Evolutionary conservation across 495 filamentous ascomycete genomes (phyloP).

Genomic region (Cercophora sp.): DNA sequence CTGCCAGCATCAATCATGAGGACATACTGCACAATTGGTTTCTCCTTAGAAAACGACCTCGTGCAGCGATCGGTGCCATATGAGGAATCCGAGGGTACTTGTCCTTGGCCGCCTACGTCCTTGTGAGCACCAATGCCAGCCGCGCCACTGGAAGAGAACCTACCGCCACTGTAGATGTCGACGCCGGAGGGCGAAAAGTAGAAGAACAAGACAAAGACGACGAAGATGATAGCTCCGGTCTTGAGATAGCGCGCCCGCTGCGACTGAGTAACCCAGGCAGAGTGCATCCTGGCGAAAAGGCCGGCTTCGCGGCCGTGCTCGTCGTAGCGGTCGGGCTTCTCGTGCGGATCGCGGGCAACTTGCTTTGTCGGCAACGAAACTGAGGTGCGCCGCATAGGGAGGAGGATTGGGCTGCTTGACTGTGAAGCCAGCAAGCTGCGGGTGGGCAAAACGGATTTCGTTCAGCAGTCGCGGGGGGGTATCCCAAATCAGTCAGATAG

Average conservation of each 20-base stretch:
- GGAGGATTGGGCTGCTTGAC: neutral
- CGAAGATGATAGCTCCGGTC: conserved; percentile 71
- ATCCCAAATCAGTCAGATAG: too few species aligned
- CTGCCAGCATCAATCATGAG: conserved; percentile 98
- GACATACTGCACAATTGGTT: conserved; percentile 93
- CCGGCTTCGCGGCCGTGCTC: conserved; percentile 36
- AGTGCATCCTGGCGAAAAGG: conserved; percentile 47
- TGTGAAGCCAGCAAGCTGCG: conserved; percentile 3
- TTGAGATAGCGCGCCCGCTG: conserved; percentile 77
- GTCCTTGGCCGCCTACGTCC: conserved; percentile 32
- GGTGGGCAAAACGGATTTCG: too few species aligned
- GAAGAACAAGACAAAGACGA: conserved; percentile 70
- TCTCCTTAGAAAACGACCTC: conserved; percentile 73
- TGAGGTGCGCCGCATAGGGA: conserved; percentile 55
- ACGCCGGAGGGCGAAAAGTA: conserved; percentile 62
- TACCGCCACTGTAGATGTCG: conserved; percentile 43
- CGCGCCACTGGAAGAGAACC: neutral
- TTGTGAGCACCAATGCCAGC: neutral
- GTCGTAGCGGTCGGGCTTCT: conserved; percentile 54
- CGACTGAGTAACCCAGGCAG: conserved; percentile 62
- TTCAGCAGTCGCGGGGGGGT: too few species aligned
- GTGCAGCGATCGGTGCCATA: conserved; percentile 69
- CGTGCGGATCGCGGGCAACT: conserved; percentile 52
- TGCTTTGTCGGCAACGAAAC: conserved; percentile 57
- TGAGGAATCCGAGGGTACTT: conserved; percentile 55